Base-by-base conservation (phyloP, 2,329 filamentous ascomycete species). In the Pestalotiopsis sp. region DNA sequence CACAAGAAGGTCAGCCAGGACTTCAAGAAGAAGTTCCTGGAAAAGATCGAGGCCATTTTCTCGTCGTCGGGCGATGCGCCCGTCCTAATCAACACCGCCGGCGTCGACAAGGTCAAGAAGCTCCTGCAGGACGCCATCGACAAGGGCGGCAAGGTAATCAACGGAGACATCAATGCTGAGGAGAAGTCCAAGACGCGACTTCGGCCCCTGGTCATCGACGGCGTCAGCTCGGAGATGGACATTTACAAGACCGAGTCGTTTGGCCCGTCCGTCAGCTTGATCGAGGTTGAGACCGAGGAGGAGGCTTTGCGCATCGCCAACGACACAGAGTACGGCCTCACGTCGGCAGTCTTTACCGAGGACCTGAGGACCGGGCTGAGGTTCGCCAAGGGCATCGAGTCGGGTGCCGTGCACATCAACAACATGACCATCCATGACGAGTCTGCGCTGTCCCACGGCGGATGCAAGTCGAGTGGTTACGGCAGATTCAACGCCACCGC, bases 301-400 rank as follows among this genome's bases (percentile, higher is more conserved):
- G 87, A 92, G 69, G 91, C 90, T 0, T 78, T 93, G 36, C 82
- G 84, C 56, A 80, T 92, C 31, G 90, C 91, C 20, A 93, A 93
- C 74, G 89, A 92, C 72, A 92, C 89, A 3, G 89, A 91, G 52
- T 93, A 91, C 75, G 91, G 91, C 4, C 86, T 93, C 7, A 84
- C 85, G 4, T 86, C 86, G 2, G 86, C 90, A 0, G 85, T 93
- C 5, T 93, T 91, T 76, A 92, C 90, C 0, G 82, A 86, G 74
- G 86, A 90, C 74, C 78, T 92, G 66, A 81, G 84, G 72, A 80
- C 81, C 4, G 87, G 84, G 0, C 71, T 89, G 65, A 81, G 83
- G 20, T 79, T 90, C 38, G 86, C 87, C 4, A 84, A 80, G 72
- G 80, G 82, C 69, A 84, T 89, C 63, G 83, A 92, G 69, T 84